These are phyloP conservation scores for Epichloe festucae DNA, from an alignment of 2,329 filamentous ascomycete genomes.

Conservation along the genomic window DNA sequence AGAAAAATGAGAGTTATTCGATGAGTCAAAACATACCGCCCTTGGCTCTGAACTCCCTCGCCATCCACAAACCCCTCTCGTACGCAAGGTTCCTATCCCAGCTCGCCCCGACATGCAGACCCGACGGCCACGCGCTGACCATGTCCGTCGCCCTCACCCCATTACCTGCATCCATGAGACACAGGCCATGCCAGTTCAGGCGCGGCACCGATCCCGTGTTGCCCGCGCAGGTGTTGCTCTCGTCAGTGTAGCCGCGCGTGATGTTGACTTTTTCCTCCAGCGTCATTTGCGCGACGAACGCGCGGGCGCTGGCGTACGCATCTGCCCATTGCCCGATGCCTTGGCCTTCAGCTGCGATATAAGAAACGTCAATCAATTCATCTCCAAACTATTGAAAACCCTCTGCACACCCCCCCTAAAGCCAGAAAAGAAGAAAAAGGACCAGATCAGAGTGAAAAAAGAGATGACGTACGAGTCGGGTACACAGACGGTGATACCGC, in stretches of 20 bases:
- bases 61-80: constrained; percentile 38
- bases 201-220: constrained; percentile 33
- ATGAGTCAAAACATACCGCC: constrained; percentile 32
- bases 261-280: constrained; percentile 50
- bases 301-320: constrained; percentile 44
- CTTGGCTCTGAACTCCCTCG: constrained; percentile 41
- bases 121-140: constrained; percentile 35
- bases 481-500: constrained; percentile 14
- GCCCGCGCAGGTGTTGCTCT: constrained; percentile 34
- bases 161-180: constrained; percentile 36
- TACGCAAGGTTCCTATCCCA: constrained; percentile 44
- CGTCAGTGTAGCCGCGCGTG: constrained; percentile 37
- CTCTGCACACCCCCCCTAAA: too few relatives aligned
- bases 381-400: too few relatives aligned
- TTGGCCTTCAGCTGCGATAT: constrained; percentile 16
- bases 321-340: constrained; percentile 35
- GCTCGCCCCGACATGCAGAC: constrained; percentile 32
- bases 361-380: background rate
- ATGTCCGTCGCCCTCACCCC: constrained; percentile 35
- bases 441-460: background rate
- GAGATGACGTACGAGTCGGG: constrained; percentile 10
- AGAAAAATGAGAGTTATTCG: too few relatives aligned
- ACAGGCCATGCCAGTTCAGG: constrained; percentile 32
- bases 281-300: constrained; percentile 48
- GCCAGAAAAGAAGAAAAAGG: background rate